Evolutionary conservation across 345 rosid species (phyloP), one percentile per base, ranked within the genome.

Genomic region (Geranium brycei): DNA sequence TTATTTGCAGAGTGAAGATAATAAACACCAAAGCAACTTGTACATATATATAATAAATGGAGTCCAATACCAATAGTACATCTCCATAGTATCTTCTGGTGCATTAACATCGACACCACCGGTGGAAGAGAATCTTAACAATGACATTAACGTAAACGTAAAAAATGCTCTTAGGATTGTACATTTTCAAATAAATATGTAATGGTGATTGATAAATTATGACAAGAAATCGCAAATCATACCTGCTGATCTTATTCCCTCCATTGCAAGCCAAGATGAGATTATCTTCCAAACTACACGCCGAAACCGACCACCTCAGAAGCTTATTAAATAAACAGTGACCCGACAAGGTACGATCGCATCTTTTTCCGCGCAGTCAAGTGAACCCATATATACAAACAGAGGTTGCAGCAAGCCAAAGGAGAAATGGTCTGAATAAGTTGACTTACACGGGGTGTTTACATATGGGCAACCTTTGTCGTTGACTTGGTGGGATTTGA

Each of bases 401-500:
- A 5, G 47, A 38, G 11, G 11, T 38, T 5, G 47, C 47, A 38
- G 47, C 47, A 38, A 5, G 53, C 11, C 12, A 13, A 47, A 1
- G 53, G 53, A 47, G 53, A 47, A 47, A 47, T 13, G 53, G 53
- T 1, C 53, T 47, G 53, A 47, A 47, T 3, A 13, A 47, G 53
- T 47, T 47, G 53, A 8, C 53, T 47, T 47, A 8, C 53, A 13
- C 53, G 53, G 10, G 53, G 10, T 47, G 13, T 13, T 47, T 47
- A 47, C 41, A 35, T 35, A 7, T 35, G 41, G 10, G 41, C 72
- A 31, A 67, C 75, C 72, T 68, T 72, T 19, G 78, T 74, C 38
- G 56, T 69, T 35, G 81, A 51, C 60, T 71, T 73, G 47, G 63
- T 30, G 57, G 67, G 78, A 62, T 77, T 74, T 3, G 68, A 57